phyloP scores from a whole-genome alignment of 495 filamentous ascomycete species.

The Trichoderma orchidacearum region DNA sequence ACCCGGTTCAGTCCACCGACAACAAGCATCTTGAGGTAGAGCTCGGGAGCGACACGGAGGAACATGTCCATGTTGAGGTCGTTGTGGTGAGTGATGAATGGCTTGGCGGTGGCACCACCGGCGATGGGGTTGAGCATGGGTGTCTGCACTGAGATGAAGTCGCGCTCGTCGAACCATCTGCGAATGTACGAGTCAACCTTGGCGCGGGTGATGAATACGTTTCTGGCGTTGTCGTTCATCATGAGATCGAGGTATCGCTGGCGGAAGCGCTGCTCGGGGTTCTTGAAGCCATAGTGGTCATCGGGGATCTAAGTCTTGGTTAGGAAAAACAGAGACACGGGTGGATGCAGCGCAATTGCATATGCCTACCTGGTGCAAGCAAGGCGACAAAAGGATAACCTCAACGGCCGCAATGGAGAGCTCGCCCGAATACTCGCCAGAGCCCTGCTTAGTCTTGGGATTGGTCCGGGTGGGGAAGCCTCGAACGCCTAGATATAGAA shows the following conservation, averaged over 20 bases:
- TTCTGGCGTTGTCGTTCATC: constrained; percentile 75
- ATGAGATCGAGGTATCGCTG: constrained; percentile 91
- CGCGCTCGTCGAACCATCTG: constrained; percentile 67
- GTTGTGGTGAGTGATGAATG: constrained; percentile 91
- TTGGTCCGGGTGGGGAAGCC: constrained; percentile 82
- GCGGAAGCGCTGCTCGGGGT: constrained; percentile 82
- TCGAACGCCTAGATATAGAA: constrained; percentile 34
- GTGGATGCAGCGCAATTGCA: background rate
- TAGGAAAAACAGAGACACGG: background rate
- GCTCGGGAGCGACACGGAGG: constrained; percentile 79
- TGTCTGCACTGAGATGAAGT: constrained; percentile 92
- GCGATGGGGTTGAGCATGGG: constrained; percentile 96
- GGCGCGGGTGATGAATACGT: constrained; percentile 68
- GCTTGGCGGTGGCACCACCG: constrained; percentile 90
- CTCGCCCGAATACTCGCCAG: constrained; percentile 60
- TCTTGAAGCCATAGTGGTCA: constrained; percentile 87
- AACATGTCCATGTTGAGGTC: constrained; percentile 86
- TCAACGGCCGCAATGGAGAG: constrained; percentile 87
- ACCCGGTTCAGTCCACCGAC: constrained; percentile 81
- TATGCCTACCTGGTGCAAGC: constrained; percentile 54
- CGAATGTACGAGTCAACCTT: constrained; percentile 80
- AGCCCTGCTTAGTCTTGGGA: constrained; percentile 62
- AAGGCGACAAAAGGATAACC: constrained; percentile 74
- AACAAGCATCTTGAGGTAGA: constrained; percentile 88
- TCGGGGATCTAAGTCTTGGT: constrained; percentile 45